Base-by-base conservation (phyloP, 768 basidiomycete genomes). In the Mycena indigotica region DNA sequence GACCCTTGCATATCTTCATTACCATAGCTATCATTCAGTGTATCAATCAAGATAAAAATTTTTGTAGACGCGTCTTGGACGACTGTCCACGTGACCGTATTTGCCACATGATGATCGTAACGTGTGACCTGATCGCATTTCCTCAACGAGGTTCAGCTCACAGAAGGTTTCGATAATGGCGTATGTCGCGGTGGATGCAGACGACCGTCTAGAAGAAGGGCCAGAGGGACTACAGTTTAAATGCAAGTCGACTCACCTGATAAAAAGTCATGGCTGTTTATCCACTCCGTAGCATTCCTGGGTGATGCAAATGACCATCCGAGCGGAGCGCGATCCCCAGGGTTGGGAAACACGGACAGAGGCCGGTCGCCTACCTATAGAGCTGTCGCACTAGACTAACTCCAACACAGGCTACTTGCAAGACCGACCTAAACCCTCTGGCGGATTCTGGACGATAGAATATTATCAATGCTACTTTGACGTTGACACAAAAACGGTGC, bases 391-490 rank as follows among this genome's bases (percentile, higher is more conserved):
- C 29, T 5, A 24, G 5, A 35, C 21, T 21, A 51, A 23, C 17
- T 56, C 55, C n/a, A 38, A 48, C 15, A 3, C 65, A 91, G 91
- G 88, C 17, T 92, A 89, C 68, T 75, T 88, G 19, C 73, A 82
- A 49, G 86, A 90, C 59, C 76, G 78, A 8, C 66, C 75, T 10
- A 68, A 73, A 29, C 71, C 78, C 15, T 59, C 75, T 3, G 74
- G 80, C 3, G 83, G 83, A 1, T 91, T 91, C 72, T 93, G 91
- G 91, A 84, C 83, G 25, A 65, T 93, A 28, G 92, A 95, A 58
- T 90, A 90, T 70, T 94, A 95, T 68, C 91, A 93, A 67, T 79
- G 83, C 2, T 93, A 91, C 72, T 95, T 95, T 64, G 93, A 95
- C 60, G 82, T 95, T 29, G 93, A 95, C 73, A 93, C 92, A 0